Evolutionary conservation across 1,139 yeast species (phyloP).

Genomic region (Casaregolazyma lundiana): DNA sequence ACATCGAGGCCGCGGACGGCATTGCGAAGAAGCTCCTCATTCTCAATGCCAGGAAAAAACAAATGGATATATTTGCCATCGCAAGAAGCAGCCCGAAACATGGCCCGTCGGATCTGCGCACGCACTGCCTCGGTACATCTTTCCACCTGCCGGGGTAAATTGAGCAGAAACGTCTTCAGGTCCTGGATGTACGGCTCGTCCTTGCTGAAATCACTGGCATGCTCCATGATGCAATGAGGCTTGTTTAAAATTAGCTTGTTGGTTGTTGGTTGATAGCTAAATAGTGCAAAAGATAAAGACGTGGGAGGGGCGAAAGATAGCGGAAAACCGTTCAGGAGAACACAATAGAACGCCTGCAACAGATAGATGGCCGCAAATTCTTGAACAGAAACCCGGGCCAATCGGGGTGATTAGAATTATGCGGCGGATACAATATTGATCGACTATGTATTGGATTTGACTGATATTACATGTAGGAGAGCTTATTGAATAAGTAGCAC

Average conservation of each 20-base stretch:
- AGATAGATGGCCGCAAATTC: too few species aligned
- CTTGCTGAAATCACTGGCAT: slow-evolving; percentile 11
- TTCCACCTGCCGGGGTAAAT: slow-evolving; percentile 27
- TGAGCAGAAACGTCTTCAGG: slow-evolving; percentile 26
- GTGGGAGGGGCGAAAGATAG: too few species aligned
- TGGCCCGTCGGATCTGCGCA: slow-evolving; percentile 43
- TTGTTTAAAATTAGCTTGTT: too few species aligned
- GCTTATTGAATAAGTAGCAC: too few species aligned
- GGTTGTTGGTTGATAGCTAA: not conserved
- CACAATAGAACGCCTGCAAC: too few species aligned
- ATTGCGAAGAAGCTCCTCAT: not conserved
- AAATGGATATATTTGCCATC: slow-evolving; percentile 46
- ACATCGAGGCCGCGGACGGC: not conserved
- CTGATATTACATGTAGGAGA: too few species aligned
- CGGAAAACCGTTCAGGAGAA: too few species aligned
- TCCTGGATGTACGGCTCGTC: slow-evolving; percentile 14
- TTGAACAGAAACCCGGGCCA: too few species aligned
- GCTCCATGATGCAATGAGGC: slow-evolving; percentile 3
- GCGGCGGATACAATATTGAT: too few species aligned
- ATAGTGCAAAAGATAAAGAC: not conserved
- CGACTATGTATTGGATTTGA: too few species aligned
- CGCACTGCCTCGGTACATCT: slow-evolving; percentile 29
- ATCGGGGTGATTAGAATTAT: too few species aligned
- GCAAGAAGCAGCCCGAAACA: slow-evolving; percentile 49
- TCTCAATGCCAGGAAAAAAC: slow-evolving; percentile 42